phyloP scores from a whole-genome alignment of 805 yeast genomes.

The Lipomyces orientalis region DNA sequence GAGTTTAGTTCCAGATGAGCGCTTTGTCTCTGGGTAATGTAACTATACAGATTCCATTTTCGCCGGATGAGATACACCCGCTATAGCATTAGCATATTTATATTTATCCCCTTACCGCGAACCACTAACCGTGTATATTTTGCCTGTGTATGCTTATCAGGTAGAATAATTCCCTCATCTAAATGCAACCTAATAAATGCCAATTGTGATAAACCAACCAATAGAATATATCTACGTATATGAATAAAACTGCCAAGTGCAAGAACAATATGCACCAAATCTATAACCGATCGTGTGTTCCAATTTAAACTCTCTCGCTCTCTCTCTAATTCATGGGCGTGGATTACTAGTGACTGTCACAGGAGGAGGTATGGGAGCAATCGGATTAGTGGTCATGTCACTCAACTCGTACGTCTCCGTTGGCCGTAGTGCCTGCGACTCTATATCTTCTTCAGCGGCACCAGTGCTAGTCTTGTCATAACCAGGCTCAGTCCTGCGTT shows the following conservation, averaged over 20 bases:
- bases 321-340: neutral
- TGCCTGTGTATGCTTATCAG: neutral
- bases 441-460: constrained; percentile 18
- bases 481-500: constrained; percentile 46
- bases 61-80: neutral
- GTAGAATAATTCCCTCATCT: neutral
- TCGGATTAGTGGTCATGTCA: constrained; percentile 1
- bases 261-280: neutral
- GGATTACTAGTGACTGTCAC: neutral
- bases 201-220: neutral
- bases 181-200: constrained; percentile 16
- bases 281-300: neutral
- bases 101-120: neutral
- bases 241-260: neutral
- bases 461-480: constrained; percentile 34
- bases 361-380: neutral
- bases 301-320: too few relatives aligned
- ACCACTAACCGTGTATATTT: neutral
- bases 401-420: constrained; percentile 4
- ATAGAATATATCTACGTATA: neutral
- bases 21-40: constrained; percentile 17
- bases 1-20: constrained; percentile 40
- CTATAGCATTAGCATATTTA: neutral
- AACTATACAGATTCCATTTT: neutral
- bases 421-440: neutral